Evolutionary conservation across 2,329 filamentous ascomycete genomes (phyloP).

Genomic region (Colletotrichum sansevieriae): DNA sequence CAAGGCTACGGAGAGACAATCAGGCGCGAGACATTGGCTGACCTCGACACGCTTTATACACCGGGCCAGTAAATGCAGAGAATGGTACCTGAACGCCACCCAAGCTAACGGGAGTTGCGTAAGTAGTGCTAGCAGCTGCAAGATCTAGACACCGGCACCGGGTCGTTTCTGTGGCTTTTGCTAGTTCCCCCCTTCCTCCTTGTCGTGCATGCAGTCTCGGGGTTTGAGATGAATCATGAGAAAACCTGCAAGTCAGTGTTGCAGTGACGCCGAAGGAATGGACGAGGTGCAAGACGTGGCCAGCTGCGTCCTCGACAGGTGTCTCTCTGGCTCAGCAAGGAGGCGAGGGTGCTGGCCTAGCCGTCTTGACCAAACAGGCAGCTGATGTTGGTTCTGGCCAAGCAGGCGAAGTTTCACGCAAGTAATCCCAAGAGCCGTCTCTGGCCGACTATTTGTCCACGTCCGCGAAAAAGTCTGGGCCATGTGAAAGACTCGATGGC

Average conservation of each 20-base stretch:
- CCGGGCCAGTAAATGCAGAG: constrained; percentile 7
- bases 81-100: constrained; percentile 33
- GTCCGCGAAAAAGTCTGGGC: neutral
- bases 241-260: constrained; percentile 6
- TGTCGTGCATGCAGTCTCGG: neutral
- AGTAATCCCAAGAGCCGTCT: neutral
- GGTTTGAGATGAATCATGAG: constrained; percentile 7
- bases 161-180: neutral
- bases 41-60: constrained; percentile 16
- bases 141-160: constrained; percentile 15
- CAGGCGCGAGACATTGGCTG: constrained; percentile 20
- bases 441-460: constrained; percentile 25
- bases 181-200: neutral
- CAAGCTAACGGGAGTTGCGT: constrained; percentile 36
- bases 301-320: constrained; percentile 15
- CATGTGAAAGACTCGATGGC: constrained; percentile 26
- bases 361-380: constrained; percentile 4
- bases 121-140: constrained; percentile 1
- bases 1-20: constrained; percentile 10
- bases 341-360: neutral
- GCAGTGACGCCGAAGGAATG: neutral
- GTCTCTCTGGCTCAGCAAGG: constrained; percentile 1
- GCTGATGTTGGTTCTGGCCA: constrained; percentile 19
- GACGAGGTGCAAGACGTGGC: constrained; percentile 3
- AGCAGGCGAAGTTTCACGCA: constrained; percentile 25